phyloP scores from a whole-genome alignment of 805 yeast species.

The Wickerhamomyces queroliae region DNA sequence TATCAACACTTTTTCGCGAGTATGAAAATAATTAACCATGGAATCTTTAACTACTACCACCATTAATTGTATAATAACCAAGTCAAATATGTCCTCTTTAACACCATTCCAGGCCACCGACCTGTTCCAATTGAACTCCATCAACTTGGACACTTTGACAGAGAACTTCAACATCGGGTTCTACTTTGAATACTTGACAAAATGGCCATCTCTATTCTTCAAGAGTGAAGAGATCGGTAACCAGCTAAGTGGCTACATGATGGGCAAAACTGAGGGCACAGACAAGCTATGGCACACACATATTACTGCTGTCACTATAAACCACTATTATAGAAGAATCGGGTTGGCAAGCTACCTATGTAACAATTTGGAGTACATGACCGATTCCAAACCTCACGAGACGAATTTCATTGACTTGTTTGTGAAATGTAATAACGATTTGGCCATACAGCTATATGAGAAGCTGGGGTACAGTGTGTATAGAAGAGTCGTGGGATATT shows the following conservation, averaged over 20 bases:
- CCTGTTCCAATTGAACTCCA: conserved; percentile 61
- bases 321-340: conserved; percentile 73
- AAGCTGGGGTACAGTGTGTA: conserved; percentile 80
- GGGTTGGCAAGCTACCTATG: conserved; percentile 84
- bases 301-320: conserved; percentile 91
- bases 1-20: too few relatives aligned
- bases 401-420: conserved; percentile 86
- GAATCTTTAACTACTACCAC: too few relatives aligned
- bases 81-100: conserved; percentile 70
- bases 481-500: conserved; percentile 86
- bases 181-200: conserved; percentile 73
- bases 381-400: conserved; percentile 73
- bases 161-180: conserved; percentile 86
- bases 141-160: conserved; percentile 84
- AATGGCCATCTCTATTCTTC: conserved; percentile 90
- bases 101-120: conserved; percentile 87
- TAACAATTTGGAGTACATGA: conserved; percentile 61
- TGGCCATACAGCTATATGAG: conserved; percentile 81
- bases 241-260: conserved; percentile 66
- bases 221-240: conserved; percentile 49
- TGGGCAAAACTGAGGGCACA: conserved; percentile 94
- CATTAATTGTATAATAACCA: too few relatives aligned
- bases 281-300: conserved; percentile 92
- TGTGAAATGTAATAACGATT: conserved; percentile 77
- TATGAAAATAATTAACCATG: too few relatives aligned